Evolutionary conservation across 2,329 filamentous ascomycete species (phyloP).

Genomic region (Sclerotinia subarctica): DNA sequence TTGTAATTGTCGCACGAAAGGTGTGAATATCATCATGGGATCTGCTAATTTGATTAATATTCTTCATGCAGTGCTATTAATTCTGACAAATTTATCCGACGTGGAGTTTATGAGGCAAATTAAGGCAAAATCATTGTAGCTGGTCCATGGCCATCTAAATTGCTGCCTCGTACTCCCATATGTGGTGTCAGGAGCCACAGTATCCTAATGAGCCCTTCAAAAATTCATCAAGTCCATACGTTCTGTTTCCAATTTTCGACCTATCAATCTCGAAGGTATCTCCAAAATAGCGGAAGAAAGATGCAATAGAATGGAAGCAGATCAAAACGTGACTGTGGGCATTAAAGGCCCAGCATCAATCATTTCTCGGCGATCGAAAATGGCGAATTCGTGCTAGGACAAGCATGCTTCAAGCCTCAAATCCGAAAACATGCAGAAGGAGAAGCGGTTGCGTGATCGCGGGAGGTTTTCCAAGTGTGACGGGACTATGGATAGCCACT

Average conservation of each 20-base stretch:
- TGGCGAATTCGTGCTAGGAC: neutral
- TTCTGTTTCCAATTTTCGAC: slow-evolving; percentile 6
- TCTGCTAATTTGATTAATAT: neutral
- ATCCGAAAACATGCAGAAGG: slow-evolving; percentile 11
- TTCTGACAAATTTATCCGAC: neutral
- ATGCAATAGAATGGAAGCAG: neutral
- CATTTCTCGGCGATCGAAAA: neutral
- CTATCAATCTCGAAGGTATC: neutral
- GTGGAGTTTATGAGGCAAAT: neutral
- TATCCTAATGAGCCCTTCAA: slow-evolving; percentile 1
- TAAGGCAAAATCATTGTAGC: neutral
- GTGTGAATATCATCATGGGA: neutral
- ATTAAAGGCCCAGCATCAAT: neutral
- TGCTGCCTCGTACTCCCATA: neutral
- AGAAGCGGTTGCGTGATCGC: slow-evolving; percentile 9
- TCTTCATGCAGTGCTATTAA: neutral
- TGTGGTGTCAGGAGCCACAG: slow-evolving; percentile 10
- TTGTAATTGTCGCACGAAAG: neutral
- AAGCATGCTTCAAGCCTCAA: slow-evolving; percentile 15
- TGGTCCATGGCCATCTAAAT: neutral
- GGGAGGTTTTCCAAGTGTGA: neutral
- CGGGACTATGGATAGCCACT: slow-evolving; percentile 1
- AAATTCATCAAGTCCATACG: neutral
- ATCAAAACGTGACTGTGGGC: neutral
- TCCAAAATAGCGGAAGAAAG: neutral